Evolutionary conservation across 2,329 filamentous ascomycete species (phyloP), one percentile per base, ranked within the genome.

Genomic region (Diaporthe sp.): DNA sequence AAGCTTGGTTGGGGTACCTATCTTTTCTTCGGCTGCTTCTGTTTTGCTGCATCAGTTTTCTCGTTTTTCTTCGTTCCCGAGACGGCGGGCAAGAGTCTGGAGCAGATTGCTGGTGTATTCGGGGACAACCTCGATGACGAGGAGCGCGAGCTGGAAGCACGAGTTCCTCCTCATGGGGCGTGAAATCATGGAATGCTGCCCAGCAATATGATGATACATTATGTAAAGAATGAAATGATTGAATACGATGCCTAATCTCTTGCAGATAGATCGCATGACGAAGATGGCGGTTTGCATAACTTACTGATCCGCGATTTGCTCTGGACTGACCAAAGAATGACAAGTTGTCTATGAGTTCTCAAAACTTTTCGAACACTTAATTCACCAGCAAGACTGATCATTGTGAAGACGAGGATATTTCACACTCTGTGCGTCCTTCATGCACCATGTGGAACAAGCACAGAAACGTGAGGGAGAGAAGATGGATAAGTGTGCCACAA

Each of bases 21-120:
- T 73, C 81, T 89, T 12, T 90, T 91, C 81, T 90, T 90, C 68
- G 89, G 87, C 0, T 83, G 85, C 3, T 90, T 90, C 76, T 88
- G 87, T 75, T 78, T 88, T 1, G 80, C 90, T 6, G 85, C 87
- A 0, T 81, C 86, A 10, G 74, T 87, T 0, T 91, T 87, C 84
- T 83, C 86, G 0, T 85, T 78, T 72, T 82, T 87, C 74, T 85
- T 87, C 71, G 86, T 89, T 0, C 87, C 87, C 0, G 88, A 89
- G 76, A 89, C 88, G 0, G 85, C 82, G 55, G 86, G 85, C 5
- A 82, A 83, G 28, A 85, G 84, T 1, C 82, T 88, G 0, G 86
- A 87, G 76, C 82, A 87, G 74, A 87, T 88, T 84, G 86, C 87
- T 52, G 77, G 76, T 12, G 72, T 81, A n/a, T 82, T 80, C n/a